phyloP scores from a whole-genome alignment of 2,329 filamentous ascomycete genomes.

The Beauveria varroae region DNA sequence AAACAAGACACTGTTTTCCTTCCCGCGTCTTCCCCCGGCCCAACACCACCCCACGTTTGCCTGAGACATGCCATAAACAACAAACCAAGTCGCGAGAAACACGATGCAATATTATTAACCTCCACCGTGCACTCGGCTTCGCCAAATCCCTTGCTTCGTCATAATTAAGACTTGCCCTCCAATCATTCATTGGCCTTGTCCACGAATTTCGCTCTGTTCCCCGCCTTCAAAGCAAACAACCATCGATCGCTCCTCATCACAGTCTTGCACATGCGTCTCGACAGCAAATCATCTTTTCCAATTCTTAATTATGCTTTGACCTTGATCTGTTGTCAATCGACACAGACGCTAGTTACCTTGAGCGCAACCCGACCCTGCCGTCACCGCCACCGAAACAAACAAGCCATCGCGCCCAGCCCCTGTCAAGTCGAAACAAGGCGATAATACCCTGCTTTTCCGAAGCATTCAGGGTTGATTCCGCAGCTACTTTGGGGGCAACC shows the following conservation, averaged over 20 bases:
- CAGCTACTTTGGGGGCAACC: background rate
- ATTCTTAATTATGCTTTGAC: background rate
- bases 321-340: background rate
- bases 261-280: background rate
- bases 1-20: background rate
- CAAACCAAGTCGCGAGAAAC: conserved; percentile 7
- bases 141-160: background rate
- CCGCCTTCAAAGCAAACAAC: background rate
- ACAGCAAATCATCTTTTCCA: background rate
- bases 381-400: background rate
- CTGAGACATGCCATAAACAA: conserved; percentile 9
- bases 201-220: background rate
- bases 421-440: conserved; percentile 4
- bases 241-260: background rate
- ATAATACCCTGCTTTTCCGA: background rate
- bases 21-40: background rate
- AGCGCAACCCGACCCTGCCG: background rate
- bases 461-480: background rate
- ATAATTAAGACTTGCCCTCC: background rate
- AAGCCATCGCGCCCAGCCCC: background rate
- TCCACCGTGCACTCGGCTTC: background rate
- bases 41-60: conserved; percentile 2
- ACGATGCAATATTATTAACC: background rate
- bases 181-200: background rate
- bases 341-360: background rate